These are phyloP conservation scores for Lactarius quietus DNA, from an alignment of 768 basidiomycete genomes.

Conservation along the genomic window DNA sequence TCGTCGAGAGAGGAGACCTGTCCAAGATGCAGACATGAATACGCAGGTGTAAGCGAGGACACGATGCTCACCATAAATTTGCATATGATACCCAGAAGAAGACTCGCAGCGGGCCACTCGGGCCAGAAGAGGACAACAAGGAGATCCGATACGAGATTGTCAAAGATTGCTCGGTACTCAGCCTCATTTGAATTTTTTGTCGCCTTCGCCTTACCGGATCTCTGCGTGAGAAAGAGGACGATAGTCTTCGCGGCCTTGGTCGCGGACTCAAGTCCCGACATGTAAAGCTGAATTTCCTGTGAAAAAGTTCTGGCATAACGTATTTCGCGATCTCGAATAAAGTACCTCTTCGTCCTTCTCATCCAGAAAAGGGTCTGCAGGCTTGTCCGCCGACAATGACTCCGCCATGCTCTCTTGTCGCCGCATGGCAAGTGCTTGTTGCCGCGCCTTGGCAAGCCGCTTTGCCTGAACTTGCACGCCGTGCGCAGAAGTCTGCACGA, in stretches of 20 bases:
- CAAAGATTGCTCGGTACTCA: constrained; percentile 90
- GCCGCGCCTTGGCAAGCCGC: constrained; percentile 57
- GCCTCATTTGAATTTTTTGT: constrained; percentile 92
- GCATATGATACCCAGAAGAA: constrained; percentile 75
- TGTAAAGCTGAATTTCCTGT: constrained; percentile 66
- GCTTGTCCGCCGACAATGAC: constrained; percentile 28
- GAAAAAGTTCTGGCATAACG: not conserved
- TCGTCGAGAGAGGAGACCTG: constrained; percentile 85
- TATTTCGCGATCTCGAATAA: not conserved
- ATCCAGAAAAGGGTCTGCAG: constrained; percentile 54
- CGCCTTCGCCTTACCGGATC: constrained; percentile 82
- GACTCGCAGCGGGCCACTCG: constrained; percentile 92
- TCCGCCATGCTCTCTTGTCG: constrained; percentile 62
- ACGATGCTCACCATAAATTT: constrained; percentile 70
- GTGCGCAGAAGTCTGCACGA: constrained; percentile 94
- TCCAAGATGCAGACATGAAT: too few relatives aligned
- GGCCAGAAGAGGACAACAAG: constrained; percentile 89
- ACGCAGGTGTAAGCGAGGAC: not conserved
- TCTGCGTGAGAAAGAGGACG: constrained; percentile 35
- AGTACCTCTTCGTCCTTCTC: constrained; percentile 65
- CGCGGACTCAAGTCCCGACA: constrained; percentile 73
- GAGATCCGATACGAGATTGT: constrained; percentile 85
- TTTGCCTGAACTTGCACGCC: constrained; percentile 74
- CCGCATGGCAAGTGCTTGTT: constrained; percentile 55
- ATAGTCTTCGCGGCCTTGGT: constrained; percentile 84